Evolutionary conservation across 2,329 filamentous ascomycete genomes (phyloP), one percentile per base, ranked within the genome.

Genomic region (Sporothrix curviconia): DNA sequence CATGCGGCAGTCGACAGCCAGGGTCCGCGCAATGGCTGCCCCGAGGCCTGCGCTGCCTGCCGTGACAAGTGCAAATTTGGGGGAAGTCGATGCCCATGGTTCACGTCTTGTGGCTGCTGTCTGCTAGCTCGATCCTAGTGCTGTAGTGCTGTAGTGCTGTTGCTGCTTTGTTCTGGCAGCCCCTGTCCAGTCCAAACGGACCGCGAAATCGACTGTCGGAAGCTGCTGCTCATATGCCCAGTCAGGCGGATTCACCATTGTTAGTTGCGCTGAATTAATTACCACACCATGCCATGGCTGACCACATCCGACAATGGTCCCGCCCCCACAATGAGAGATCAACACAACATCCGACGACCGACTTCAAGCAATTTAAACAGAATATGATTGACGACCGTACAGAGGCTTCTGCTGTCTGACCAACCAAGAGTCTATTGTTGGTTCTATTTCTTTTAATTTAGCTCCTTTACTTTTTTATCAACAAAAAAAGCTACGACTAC

Each of bases 31-130:
- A 4, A 89, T 78, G 5, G 84, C 76, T 37, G 86, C 88, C 43
- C 89, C 89, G 30, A 92, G 79, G 3, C 89, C 89, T 62, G 88
- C 76, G 49, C 72, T 77, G 39, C 75, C 75, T 12, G 76, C 78
- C 0, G 78, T 80, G 28, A 80, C 83, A 58, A 77, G 68, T 14
- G 68, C 70, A 3, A 75, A 71, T 22, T 49, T 56, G 25, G 43
- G 59, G 8, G 39, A 17, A 25, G 43, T 15, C 49, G 56, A 51
- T 43, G 44, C n/a, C 4, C 11, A 30, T 30, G n/a, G 28, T 32
- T 5, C 6, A 6, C 6, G 28, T 32, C 6, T 5, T 32, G 28
- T 32, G 28, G n/a, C n/a, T n/a, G n/a, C n/a, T n/a, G n/a, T n/a
- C n/a, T n/a, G n/a, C n/a, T n/a, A n/a, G n/a, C n/a, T n/a, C n/a